Evolutionary conservation across 306 rosid species (phyloP), one percentile per base, ranked within the genome.

Genomic region (Notholithocarpus densiflorus): DNA sequence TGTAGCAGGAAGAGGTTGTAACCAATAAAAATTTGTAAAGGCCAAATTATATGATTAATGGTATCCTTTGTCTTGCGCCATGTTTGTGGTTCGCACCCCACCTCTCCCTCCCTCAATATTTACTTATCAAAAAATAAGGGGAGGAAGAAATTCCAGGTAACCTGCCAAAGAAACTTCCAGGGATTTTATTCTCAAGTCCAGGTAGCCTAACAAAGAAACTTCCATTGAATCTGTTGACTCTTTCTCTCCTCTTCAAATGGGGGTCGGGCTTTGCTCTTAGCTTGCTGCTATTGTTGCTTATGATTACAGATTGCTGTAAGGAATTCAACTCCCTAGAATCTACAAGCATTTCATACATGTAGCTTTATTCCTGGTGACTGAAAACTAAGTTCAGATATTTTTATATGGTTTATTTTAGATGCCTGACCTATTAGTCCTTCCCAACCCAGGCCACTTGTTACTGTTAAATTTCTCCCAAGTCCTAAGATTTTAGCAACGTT

Each of bases 401-500:
- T 64, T 37, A 24, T 1, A 32, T 64, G 71, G 70, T 27, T 13
- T 26, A 14, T 4, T 19, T 29, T 32, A 13, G 40, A 29, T 26
- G 71, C 40, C 45, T 64, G 34, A 64, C 45, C 45, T 18, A 64
- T 12, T 32, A 19, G 45, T 40, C 45, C 45, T 40, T 40, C 45
- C n/a, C 19, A 13, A n/a, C 11, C 40, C 19, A 4, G 23, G 20
- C 19, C 29, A 61, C 19, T 64, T 59, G 24, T 75, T 45, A 74
- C 72, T 37, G 55, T 74, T 24, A 64, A 75, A 64, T 31, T 75
- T 40, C 45, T 40, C 45, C 45, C 45, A 40, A 40, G 48, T 75
- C 66, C 40, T 15, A 11, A 74, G 60, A 24, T 61, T 74, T 74
- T 56, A 60, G 56, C 26, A 19, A 81, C 68, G 15, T 66, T 62